Conservation (phyloP, 2,329 filamentous ascomycete species). For the Clarireedia homoeocarpa region DNA sequence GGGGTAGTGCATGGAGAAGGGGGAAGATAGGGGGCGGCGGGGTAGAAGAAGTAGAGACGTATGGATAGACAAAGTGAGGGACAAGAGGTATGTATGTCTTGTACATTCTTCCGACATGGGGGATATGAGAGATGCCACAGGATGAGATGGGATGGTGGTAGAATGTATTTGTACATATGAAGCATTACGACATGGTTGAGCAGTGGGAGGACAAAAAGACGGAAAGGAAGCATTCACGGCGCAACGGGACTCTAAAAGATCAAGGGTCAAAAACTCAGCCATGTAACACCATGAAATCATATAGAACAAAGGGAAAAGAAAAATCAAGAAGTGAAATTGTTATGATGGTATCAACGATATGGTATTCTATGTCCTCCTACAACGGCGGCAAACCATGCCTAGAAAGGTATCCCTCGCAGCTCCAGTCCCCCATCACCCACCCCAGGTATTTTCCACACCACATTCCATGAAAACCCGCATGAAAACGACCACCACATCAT, state of each 20-base stretch:
- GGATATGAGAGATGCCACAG: neutral
- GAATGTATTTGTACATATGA: constrained; percentile 6
- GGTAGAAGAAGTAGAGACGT: neutral
- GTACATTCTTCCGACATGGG: too few species aligned
- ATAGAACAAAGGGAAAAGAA: too few species aligned
- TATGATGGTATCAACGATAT: constrained; percentile 6
- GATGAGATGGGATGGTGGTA: neutral
- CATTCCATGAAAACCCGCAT: too few species aligned
- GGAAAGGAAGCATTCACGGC: neutral
- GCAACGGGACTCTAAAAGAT: neutral
- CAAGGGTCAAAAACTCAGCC: neutral
- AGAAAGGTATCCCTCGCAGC: neutral
- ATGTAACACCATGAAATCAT: neutral
- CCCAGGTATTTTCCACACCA: neutral
- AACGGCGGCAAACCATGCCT: neutral
- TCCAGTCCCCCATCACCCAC: neutral
- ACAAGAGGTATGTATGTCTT: too few species aligned
- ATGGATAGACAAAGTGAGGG: too few species aligned
- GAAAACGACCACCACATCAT: neutral
- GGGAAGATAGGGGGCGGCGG: neutral
- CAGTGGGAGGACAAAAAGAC: neutral
- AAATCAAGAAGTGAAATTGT: neutral
- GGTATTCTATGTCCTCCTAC: constrained; percentile 5
- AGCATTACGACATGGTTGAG: neutral
- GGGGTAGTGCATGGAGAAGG: too few species aligned